Base-by-base conservation (phyloP, 768 basidiomycete genomes). In the Rhodotorula sphaerocarpa region DNA sequence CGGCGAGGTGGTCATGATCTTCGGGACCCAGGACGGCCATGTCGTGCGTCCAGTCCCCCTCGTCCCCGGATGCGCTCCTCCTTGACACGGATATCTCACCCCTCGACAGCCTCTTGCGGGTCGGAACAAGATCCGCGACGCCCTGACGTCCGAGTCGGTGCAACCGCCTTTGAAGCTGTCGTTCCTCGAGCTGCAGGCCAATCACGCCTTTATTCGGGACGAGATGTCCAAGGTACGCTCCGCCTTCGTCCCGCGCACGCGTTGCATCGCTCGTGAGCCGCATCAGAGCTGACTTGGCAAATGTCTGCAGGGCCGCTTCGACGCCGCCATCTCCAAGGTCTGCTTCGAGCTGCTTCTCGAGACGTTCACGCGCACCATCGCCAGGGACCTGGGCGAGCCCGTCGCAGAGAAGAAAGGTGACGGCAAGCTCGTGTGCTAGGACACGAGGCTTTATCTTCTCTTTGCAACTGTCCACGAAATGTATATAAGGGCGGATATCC, bases 181-280 rank as follows among this genome's bases (percentile, higher is more conserved):
- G 87, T 91, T 92, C 75, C 77, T 95, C 62, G 93, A 97, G 75
- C 90, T 96, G 20, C 90, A 95, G 75, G 93, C 92, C 0, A 92
- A 97, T 71, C 92, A 96, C 69, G 93, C 93, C 5, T 96, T 96
- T 76, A 86, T 96, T 64, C 84, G 92, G 70, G 63, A 65, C 63
- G 63, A 65, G 55, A 47, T 60, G 44, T 65, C 63, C 30, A 65
- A 65, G 59, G 61, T 55, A 10, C 10, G 54, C 10, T 10, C 21
- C 36, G 15, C 11, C 18, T 39, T 34, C 3, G 12, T 36, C 48
- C 3, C 27, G n/a, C 20, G 21, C 16, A 10, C 6, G 15, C 36
- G 25, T 16, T 5, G 11, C 10, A 2, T 25, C 31, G 3, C 23
- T 27, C 36, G n/a, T 34, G 33, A 5, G 9, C 11, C 33, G 34